Evolutionary conservation across 2,329 filamentous ascomycete species (phyloP), one percentile per base, ranked within the genome.

Genomic region (Fusarium sp.): DNA sequence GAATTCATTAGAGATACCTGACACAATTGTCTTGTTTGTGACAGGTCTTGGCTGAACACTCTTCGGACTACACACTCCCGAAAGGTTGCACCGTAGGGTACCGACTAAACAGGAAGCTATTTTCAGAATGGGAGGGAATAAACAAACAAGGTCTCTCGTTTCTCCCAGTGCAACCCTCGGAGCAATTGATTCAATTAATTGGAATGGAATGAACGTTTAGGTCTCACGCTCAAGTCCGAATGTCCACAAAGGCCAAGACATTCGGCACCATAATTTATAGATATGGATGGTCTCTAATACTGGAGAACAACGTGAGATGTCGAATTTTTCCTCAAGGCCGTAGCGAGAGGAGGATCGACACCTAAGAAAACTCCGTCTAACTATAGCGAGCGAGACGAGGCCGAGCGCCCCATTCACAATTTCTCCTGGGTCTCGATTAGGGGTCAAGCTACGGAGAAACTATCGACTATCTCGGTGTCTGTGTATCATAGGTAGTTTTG

Each of bases 311-410:
- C 22, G 27, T 46, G 52, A 56, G 47, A 18, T 46, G 43, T 67
- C 56, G 62, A 59, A 45, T 46, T 67, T 68, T 55, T 41, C 24
- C 24, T 41, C 34, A 52, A 51, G 40, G 53, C 55, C 46, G 48
- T 69, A 55, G 61, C 69, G 69, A 71, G 57, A 72, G 69, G 49
- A 72, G 69, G 69, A 71, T 71, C 69, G 69, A 62, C 69, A 69
- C 32, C 22, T n/a, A 49, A 20, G 49, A 22, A 15, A 11, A 38
- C 10, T 38, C n/a, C n/a, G 34, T 53, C 40, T 53, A 41, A 56
- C 46, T 54, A 29, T 51, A 66, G 53, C 34, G 34, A 38, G 62
- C 64, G 65, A 69, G 57, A 53, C 40, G 38, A 69, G 55, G n/a
- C 48, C 30, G 44, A 58, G 49, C n/a, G 49, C 32, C 49, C 49